Percentiles rank a stretch among this genome's conserved stretches.
These are phyloP conservation scores for Kodamaea sp. DNA, from an alignment of 1,139 yeast species.

Conservation along the genomic window DNA sequence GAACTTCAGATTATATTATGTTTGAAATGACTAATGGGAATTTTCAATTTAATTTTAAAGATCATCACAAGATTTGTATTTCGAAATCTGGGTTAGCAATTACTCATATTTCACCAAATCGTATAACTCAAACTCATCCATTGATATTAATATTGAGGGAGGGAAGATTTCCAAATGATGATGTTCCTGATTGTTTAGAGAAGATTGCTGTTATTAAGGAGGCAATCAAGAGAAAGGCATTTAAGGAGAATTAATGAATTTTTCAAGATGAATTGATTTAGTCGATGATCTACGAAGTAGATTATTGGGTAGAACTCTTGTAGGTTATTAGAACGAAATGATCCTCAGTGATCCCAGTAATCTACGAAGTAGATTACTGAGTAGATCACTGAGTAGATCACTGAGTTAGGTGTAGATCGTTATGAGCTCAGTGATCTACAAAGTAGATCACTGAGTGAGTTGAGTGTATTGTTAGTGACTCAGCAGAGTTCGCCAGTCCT, in stretches of 20 bases:
- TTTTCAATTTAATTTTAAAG: constrained; percentile 90
- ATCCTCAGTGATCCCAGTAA: not conserved
- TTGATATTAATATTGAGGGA: constrained; percentile 56
- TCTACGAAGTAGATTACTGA: not conserved
- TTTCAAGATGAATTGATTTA: not conserved
- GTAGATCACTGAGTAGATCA: no score
- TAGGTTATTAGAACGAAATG: no score
- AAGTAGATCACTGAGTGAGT: no score
- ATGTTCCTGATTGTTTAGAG: constrained; percentile 51
- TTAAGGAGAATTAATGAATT: constrained; percentile 20
- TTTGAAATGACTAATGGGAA: constrained; percentile 92
- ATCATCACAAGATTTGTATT: constrained; percentile 84
- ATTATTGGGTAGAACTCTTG: not conserved
- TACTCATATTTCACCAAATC: constrained; percentile 78
- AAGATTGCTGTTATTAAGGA: constrained; percentile 37
- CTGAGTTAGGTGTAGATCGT: no score
- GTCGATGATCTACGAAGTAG: not conserved
- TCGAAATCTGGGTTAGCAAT: constrained; percentile 73
- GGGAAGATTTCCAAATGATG: constrained; percentile 56
- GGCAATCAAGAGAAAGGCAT: constrained; percentile 42
- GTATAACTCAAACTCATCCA: constrained; percentile 68
- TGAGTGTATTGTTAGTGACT: no score
- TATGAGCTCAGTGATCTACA: no score
- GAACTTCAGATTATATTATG: constrained; percentile 80
- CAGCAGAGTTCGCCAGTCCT: no score